Conservation (phyloP, 2,329 filamentous ascomycete species). For the Talaromyces sp. region DNA sequence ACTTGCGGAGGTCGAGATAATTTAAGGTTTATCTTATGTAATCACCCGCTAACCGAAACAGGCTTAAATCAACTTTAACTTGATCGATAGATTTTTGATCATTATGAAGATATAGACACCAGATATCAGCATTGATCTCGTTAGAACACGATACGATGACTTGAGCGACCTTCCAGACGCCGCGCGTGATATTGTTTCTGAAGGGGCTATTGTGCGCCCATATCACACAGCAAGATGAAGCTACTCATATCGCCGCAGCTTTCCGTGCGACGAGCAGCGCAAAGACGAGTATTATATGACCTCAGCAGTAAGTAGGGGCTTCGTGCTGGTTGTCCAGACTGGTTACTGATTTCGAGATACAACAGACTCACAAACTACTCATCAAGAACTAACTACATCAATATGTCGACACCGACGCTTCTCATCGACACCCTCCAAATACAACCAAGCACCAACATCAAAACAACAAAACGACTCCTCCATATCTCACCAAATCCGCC, state of each 20-base stretch:
- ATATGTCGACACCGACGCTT: not conserved
- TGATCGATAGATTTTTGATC: not conserved
- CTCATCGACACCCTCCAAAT: not conserved
- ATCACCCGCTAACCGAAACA: constrained; percentile 19
- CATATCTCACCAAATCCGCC: constrained; percentile 34
- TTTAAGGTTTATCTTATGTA: constrained; percentile 30
- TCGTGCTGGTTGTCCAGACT: not conserved
- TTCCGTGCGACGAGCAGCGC: constrained; percentile 22
- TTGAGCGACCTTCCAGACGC: not conserved
- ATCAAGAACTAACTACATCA: not conserved
- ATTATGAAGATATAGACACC: not conserved
- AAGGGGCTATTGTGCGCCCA: not conserved
- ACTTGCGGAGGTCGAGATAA: constrained; percentile 23
- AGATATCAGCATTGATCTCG: not conserved
- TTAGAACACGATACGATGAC: not conserved
- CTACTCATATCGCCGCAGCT: constrained; percentile 23
- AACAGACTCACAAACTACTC: not conserved
- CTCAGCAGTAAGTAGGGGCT: not conserved
- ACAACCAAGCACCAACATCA: not conserved
- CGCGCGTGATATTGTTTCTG: not conserved
- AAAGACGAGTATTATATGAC: constrained; percentile 10
- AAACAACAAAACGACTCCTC: constrained; percentile 1
- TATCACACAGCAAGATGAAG: constrained; percentile 30
- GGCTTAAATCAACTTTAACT: not conserved
- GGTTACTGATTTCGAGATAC: too few relatives aligned